These are phyloP conservation scores for Nitzschia inconspicua DNA, from an alignment of 108 stramenopile genomes.

Conservation along the genomic window DNA sequence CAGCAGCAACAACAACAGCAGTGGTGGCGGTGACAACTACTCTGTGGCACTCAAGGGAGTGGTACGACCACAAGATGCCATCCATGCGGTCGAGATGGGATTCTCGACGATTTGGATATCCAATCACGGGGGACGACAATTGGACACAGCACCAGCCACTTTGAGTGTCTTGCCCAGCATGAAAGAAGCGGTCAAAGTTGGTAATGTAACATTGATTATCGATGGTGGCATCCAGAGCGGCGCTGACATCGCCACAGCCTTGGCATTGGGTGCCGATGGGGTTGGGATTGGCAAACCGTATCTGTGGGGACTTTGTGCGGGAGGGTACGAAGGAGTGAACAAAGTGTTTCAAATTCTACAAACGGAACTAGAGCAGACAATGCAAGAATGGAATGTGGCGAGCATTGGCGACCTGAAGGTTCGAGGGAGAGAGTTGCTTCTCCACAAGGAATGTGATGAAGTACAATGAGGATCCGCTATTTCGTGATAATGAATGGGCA, in stretches of 20 bases:
- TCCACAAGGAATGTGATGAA: too few relatives aligned
- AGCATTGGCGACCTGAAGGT: too few relatives aligned
- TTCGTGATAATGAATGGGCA: too few relatives aligned
- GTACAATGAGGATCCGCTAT: too few relatives aligned
- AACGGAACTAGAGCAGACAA: conserved; percentile 68
- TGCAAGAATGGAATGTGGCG: too few relatives aligned
- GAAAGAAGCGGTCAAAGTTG: conserved; percentile 74
- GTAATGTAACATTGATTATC: conserved; percentile 83
- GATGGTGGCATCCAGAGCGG: conserved; percentile 93
- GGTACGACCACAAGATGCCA: conserved; percentile 86
- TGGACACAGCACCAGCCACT: conserved; percentile 88
- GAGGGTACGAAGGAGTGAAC: conserved; percentile 66
- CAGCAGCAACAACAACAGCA: too few relatives aligned
- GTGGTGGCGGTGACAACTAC: too few relatives aligned
- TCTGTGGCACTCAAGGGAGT: conserved; percentile 94
- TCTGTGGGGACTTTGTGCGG: conserved; percentile 85
- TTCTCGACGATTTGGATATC: conserved; percentile 92
- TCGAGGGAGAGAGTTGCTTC: too few relatives aligned
- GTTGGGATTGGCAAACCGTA: conserved; percentile 91
- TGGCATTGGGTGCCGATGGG: conserved; percentile 86
- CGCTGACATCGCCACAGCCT: conserved; percentile 88
- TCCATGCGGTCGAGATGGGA: conserved; percentile 65
- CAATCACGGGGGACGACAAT: conserved; percentile 94
- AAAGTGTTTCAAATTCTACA: conserved; percentile 70
- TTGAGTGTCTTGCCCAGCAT: conserved; percentile 88